Evolutionary conservation across 2,329 filamentous ascomycete species (phyloP).

Genomic region (Trichoderma sp.): DNA sequence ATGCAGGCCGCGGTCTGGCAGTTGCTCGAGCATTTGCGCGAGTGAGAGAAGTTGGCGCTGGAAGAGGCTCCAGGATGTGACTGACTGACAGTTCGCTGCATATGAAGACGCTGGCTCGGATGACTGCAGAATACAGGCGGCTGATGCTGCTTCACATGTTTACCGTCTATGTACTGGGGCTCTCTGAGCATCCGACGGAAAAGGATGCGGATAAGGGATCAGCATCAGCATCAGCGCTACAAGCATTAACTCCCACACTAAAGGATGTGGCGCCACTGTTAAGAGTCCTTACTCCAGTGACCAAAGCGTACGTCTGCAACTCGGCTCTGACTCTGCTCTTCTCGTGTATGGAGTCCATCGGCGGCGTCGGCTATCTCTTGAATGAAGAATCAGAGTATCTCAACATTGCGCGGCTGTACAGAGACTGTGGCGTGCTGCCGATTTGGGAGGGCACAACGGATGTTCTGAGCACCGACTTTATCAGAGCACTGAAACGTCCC

Average conservation of each 20-base stretch:
- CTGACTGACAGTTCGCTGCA: slow-evolving; percentile 58
- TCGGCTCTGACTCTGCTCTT: slow-evolving; percentile 53
- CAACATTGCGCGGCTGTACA: slow-evolving; percentile 66
- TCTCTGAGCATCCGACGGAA: slow-evolving; percentile 48
- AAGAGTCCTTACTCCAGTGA: slow-evolving; percentile 59
- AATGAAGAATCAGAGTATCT: slow-evolving; percentile 64
- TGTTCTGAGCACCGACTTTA: slow-evolving; percentile 59
- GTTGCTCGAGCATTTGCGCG: slow-evolving; percentile 61
- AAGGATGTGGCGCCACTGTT: slow-evolving; percentile 48
- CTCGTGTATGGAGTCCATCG: slow-evolving; percentile 64
- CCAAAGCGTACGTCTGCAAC: slow-evolving; percentile 61
- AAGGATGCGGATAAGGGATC: neutral
- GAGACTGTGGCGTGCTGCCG: slow-evolving; percentile 63
- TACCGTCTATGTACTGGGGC: slow-evolving; percentile 55
- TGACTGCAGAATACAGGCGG: slow-evolving; percentile 57
- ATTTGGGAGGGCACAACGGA: slow-evolving; percentile 77
- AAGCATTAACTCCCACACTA: slow-evolving; percentile 38
- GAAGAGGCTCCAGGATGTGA: slow-evolving; percentile 45
- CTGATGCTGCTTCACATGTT: slow-evolving; percentile 59
- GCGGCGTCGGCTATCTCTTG: slow-evolving; percentile 66
- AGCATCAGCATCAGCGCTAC: slow-evolving; percentile 30
- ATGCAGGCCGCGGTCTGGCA: slow-evolving; percentile 57
- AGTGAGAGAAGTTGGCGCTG: slow-evolving; percentile 55
- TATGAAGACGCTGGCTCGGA: slow-evolving; percentile 57
- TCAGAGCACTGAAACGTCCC: slow-evolving; percentile 51